Base-by-base conservation (phyloP, 169 alveolate genomes). In the Perkinsus chesapeaki region DNA sequence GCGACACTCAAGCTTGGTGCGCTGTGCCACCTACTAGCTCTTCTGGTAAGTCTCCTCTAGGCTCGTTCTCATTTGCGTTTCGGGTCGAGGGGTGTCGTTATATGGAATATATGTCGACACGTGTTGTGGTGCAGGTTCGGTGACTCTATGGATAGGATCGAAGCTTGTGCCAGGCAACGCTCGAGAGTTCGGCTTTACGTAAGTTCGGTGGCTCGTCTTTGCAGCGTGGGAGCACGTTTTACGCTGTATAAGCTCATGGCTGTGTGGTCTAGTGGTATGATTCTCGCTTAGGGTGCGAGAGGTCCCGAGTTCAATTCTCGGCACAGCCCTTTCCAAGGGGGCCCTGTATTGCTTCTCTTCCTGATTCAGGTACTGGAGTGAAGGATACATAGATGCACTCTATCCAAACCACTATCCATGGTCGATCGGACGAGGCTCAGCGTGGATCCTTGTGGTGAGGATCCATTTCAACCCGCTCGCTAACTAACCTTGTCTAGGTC, bases 261-360 rank as follows among this genome's bases (percentile, higher is more conserved):
- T 91, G 95, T 91, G 96, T 96, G 97, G 99, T 98, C 99, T 98
- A 98, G 99, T 97, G 99, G 99, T 97, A 98, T 97, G 99, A 98
- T 98, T 98, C 99, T 98, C 99, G 99, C 99, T 98, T 98, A 98
- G 99, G 99, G 99, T 98, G 99, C 99, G 99, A 97, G 99, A 98
- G 99, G 99, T 98, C 99, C 99, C 99, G 99, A 99, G 99, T 98
- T 97, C 99, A 97, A 97, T 97, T 98, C 99, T 99, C 99, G 99
- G 99, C 97, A 97, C 98, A 96, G 98, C 99, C 99, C 99, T 36
- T 60, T 20, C 27, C 3, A 20, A 3, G 19, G 0, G 12, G 7
- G 82, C 31, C 27, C 31, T 60, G 0, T 1, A 0, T 34, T 20
- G 1, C 82, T 20, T 60, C 31, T 34, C 31, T 5, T 27, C 82